These are phyloP conservation scores for Mikania micrantha DNA, from an alignment of 129 eudicot genomes.

Conservation along the genomic window DNA sequence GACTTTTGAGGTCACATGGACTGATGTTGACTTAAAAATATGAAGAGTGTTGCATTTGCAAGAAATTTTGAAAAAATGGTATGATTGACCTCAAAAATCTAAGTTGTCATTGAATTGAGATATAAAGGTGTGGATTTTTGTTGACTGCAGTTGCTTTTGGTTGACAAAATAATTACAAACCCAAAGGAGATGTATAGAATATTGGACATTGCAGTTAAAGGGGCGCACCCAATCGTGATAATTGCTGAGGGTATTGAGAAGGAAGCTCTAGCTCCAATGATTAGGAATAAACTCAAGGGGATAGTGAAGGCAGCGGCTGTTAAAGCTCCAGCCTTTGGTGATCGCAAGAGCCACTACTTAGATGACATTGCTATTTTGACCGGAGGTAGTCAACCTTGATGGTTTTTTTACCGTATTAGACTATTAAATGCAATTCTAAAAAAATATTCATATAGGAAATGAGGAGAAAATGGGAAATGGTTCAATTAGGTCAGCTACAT, in stretches of 20 bases:
- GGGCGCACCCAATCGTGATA: conserved; percentile 56
- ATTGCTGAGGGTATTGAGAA: conserved; percentile 82
- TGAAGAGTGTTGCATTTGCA: background rate
- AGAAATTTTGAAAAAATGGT: background rate
- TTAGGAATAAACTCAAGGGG: conserved; percentile 78
- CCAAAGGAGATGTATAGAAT: conserved; percentile 69
- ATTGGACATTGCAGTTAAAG: conserved; percentile 67
- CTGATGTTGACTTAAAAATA: conserved; percentile 2
- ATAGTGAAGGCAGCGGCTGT: conserved; percentile 75
- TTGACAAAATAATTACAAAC: conserved; percentile 68
- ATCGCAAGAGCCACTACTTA: conserved; percentile 78
- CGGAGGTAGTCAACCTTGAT: conserved; percentile 47
- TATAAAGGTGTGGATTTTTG: conserved; percentile 19
- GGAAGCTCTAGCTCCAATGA: conserved; percentile 79
- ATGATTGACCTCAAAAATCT: conserved; percentile 3
- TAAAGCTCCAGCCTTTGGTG: conserved; percentile 89
- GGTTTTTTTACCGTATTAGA: background rate
- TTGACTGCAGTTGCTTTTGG: conserved; percentile 72
- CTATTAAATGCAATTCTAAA: background rate
- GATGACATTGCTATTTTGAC: conserved; percentile 91
- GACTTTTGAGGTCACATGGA: conserved; percentile 1
- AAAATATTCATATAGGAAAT: too few relatives aligned
- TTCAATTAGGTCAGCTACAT: background rate
- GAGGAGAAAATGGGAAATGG: too few relatives aligned
- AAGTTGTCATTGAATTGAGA: conserved; percentile 5